Base-by-base conservation (phyloP, 805 yeast species). In the Starmerella davenportii region DNA sequence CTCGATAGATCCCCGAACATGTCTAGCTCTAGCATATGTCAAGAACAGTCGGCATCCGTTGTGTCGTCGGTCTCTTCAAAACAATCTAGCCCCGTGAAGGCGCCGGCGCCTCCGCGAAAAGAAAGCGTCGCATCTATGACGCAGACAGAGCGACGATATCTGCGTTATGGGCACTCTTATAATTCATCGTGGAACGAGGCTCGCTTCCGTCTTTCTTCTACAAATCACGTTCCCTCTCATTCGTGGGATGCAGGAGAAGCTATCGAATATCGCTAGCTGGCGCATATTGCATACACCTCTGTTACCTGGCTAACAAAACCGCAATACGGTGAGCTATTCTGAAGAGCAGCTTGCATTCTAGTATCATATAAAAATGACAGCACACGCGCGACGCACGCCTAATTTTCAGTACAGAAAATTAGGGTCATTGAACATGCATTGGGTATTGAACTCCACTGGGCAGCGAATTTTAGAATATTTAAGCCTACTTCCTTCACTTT, bases 211-310 rank as follows among this genome's bases (percentile, higher is more conserved):
- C n/a, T n/a, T 4, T 11, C 17, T 30, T 11, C 21, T 11, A 2
- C 36, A n/a, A 3, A 25, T 5, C 46, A 43, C 27, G 34, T 42
- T 17, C 19, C 28, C 17, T 44, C 48, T 5, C 39, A 30, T 5
- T 44, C 48, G 13, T 44, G 47, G 47, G 48, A 43, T 21, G 44
- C 47, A 14, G 38, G 40, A 2, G 33, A 11, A 21, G 25, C 9
- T 23, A n/a, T n/a, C n/a, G n/a, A n/a, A n/a, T n/a, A n/a, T n/a
- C n/a, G n/a, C n/a, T n/a, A n/a, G n/a, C n/a, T n/a, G n/a, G n/a
- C n/a, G n/a, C n/a, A n/a, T n/a, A n/a, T n/a, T n/a, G n/a, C n/a
- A n/a, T n/a, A n/a, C n/a, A n/a, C n/a, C n/a, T n/a, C n/a, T n/a
- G n/a, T n/a, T n/a, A n/a, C n/a, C n/a, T n/a, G n/a, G n/a, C n/a